A percentile compares a stretch with the other conserved stretches of the same genome.
Conservation (phyloP, 2,329 filamentous ascomycete genomes). For the Sordariomycetes sp. region DNA sequence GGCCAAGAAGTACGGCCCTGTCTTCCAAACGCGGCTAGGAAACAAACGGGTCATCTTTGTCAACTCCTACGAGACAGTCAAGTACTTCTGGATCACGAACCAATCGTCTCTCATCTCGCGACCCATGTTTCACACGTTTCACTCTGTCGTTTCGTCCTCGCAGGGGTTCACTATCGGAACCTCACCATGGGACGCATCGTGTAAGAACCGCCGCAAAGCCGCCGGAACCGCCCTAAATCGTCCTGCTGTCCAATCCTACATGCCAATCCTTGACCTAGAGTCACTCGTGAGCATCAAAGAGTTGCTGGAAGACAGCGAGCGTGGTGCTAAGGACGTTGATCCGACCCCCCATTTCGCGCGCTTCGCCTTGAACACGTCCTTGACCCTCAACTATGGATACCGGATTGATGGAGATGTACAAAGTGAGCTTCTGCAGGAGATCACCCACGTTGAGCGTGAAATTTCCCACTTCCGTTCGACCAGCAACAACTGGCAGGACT, state of each 20-base stretch:
- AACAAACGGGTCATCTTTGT: constrained; percentile 69
- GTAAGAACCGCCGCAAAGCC: constrained; percentile 66
- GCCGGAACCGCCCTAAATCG: constrained; percentile 71
- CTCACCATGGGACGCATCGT: constrained; percentile 74
- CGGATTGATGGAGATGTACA: constrained; percentile 64
- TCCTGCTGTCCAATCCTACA: constrained; percentile 67
- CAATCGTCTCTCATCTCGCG: constrained; percentile 70
- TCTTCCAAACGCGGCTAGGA: constrained; percentile 60
- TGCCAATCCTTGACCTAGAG: constrained; percentile 75
- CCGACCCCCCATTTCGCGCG: constrained; percentile 66
- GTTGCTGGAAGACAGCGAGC: constrained; percentile 53
- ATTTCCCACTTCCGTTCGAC: constrained; percentile 71
- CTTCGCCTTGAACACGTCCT: constrained; percentile 66
- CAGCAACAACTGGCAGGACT: constrained; percentile 79
- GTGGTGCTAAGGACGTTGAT: constrained; percentile 56
- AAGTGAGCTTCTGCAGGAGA: constrained; percentile 60
- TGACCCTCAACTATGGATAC: constrained; percentile 73
- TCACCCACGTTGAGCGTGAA: constrained; percentile 64
- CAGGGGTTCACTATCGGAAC: constrained; percentile 78
- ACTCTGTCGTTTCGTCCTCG: constrained; percentile 65
- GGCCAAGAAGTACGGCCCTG: constrained; percentile 52
- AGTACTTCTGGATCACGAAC: constrained; percentile 65
- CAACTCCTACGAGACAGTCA: constrained; percentile 68
- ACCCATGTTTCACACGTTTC: constrained; percentile 72
- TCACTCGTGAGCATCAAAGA: constrained; percentile 64